phyloP scores from a whole-genome alignment of 2,329 filamentous ascomycete genomes.

The Arthrobotrys entomopaga region DNA sequence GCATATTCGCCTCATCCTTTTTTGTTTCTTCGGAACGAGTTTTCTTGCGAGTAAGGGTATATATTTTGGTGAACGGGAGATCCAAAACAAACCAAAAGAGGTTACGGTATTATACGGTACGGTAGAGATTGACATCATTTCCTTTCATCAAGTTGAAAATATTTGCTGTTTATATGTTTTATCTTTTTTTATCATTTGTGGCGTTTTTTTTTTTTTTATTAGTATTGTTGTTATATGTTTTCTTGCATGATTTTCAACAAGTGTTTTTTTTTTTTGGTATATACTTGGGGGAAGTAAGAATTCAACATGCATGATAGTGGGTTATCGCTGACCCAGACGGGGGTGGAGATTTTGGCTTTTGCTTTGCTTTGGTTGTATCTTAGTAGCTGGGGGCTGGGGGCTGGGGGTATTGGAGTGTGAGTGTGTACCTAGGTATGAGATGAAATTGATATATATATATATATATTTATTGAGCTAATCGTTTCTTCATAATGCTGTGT shows the following conservation, averaged over 20 bases:
- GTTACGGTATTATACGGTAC: too few species aligned
- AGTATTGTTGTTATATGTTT: too few species aligned
- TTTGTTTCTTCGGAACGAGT: background rate
- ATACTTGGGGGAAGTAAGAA: constrained; percentile 5
- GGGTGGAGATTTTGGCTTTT: background rate
- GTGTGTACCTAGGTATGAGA: background rate
- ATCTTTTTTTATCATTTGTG: constrained; percentile 25
- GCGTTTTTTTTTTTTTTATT: background rate
- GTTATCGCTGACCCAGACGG: too few species aligned
- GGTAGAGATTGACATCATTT: constrained; percentile 26
- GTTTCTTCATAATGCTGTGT: background rate
- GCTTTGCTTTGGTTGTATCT: background rate
- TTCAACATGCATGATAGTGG: too few species aligned
- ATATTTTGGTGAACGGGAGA: background rate
- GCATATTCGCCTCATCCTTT: background rate
- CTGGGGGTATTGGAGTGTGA: too few species aligned
- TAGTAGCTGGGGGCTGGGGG: background rate
- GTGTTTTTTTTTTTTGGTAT: constrained; percentile 12
- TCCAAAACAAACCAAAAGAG: background rate
- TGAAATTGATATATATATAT: background rate
- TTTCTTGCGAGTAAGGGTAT: background rate
- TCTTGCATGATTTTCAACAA: constrained; percentile 24
- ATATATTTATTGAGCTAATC: background rate
- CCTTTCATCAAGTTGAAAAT: background rate
- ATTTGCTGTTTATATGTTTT: background rate